Base-by-base conservation (phyloP, 768 basidiomycete genomes). In the Leucosporidium scottii region DNA sequence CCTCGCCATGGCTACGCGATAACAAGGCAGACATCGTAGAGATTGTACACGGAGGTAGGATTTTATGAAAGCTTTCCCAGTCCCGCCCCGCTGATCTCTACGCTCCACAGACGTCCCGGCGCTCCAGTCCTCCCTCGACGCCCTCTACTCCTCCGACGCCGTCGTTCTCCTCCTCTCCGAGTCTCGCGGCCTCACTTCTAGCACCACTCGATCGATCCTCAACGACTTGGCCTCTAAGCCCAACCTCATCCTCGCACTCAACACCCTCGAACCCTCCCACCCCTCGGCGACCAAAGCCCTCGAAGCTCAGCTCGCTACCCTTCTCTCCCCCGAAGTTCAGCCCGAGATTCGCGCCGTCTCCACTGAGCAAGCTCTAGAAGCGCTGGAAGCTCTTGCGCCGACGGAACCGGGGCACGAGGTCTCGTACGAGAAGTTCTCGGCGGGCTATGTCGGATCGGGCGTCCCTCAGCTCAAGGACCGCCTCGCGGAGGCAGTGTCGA, bases 141-240 rank as follows among this genome's bases (percentile, higher is more conserved):
- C 64, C 25, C 56, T 69, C 5, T 64, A 72, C 57, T 50, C 65
- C 15, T 61, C 71, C 25, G 71, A 72, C 60, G 50, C 60, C 13
- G 59, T 68, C 59, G 54, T 72, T 60, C 62, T 72, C 27, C 51
- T 72, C 57, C n/a, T 72, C 27, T 69, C 71, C 48, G 64, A 64
- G 31, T 50, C 59, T 20, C 23, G 39, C 15, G 48, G 61, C 18
- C 67, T 69, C n/a, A 31, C 60, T 5, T 61, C 65, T 0, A 17
- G 28, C 3, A 1, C 57, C 15, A 56, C 63, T 3, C 63, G 57
- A 31, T 53, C 62, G 5, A 28, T 67, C 27, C 34, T 69, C 9
- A 58, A 65, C 47, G 48, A 67, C 44, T 62, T 67, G 20, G 18
- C 34, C 23, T 15, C 47, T 21, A 69, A 73, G 44, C 72, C 72